phyloP scores from a whole-genome alignment of 768 basidiomycete genomes.

The Panaeolus cyanescens region DNA sequence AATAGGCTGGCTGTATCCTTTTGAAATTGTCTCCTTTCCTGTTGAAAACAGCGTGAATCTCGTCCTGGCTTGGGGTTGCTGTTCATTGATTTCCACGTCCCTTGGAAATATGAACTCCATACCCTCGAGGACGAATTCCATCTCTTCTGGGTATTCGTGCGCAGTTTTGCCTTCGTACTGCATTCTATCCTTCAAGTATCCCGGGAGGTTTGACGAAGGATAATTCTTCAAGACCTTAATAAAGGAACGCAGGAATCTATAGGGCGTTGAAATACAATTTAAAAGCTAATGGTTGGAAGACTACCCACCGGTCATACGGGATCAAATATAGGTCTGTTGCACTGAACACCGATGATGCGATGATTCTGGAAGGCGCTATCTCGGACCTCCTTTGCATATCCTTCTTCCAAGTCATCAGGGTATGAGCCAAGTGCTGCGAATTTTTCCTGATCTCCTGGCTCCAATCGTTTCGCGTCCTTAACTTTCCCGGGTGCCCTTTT shows the following conservation, averaged over 20 bases:
- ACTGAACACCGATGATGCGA: slow-evolving; percentile 18
- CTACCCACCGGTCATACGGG: slow-evolving; percentile 24
- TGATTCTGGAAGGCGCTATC: slow-evolving; percentile 12
- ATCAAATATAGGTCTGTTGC: slow-evolving; percentile 20
- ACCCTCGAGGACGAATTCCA: slow-evolving; percentile 16
- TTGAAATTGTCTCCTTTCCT: neutral
- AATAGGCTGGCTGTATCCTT: slow-evolving; percentile 9
- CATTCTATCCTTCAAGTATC: neutral
- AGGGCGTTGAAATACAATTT: neutral
- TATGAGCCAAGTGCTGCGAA: slow-evolving; percentile 15
- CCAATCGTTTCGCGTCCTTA: slow-evolving; percentile 14
- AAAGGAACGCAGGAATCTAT: slow-evolving; percentile 20
- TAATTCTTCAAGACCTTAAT: slow-evolving; percentile 17
- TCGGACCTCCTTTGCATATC: slow-evolving; percentile 16
- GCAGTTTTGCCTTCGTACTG: neutral
- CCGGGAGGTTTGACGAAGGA: neutral
- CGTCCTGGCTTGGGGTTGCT: neutral
- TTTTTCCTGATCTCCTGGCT: slow-evolving; percentile 18
- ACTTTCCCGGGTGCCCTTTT: slow-evolving; percentile 15
- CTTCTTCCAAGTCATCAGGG: slow-evolving; percentile 9
- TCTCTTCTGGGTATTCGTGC: slow-evolving; percentile 11
- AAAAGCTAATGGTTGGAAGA: neutral
- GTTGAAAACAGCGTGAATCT: neutral
- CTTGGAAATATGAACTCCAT: slow-evolving; percentile 9
- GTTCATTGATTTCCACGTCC: neutral